A percentile compares a stretch with the other conserved stretches of the same genome.
Evolutionary conservation across 2,329 filamentous ascomycete genomes (phyloP).

Genomic region (Ascochyta pisi): DNA sequence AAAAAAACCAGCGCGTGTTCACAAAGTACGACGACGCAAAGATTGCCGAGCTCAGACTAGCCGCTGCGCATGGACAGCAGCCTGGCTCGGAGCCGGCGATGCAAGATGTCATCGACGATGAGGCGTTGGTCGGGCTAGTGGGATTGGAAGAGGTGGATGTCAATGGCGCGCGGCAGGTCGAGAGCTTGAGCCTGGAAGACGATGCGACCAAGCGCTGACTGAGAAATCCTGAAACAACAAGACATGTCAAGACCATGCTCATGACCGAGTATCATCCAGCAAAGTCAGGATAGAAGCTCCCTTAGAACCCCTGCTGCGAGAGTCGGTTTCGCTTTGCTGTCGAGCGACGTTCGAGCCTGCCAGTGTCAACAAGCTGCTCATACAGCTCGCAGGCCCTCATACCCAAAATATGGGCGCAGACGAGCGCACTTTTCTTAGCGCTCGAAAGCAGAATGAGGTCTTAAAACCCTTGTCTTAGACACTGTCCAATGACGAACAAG

Average conservation of each 20-base stretch:
- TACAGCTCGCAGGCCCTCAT: too few relatives aligned
- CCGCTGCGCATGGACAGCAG: slow-evolving; percentile 34
- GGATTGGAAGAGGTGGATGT: slow-evolving; percentile 27
- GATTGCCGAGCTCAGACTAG: slow-evolving; percentile 31
- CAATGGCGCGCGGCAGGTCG: slow-evolving; percentile 21
- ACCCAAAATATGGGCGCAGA: too few relatives aligned
- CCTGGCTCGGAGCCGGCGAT: slow-evolving; percentile 34
- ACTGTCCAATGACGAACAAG: too few relatives aligned
- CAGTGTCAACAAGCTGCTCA: too few relatives aligned
- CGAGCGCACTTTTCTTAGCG: too few relatives aligned
- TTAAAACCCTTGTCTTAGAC: too few relatives aligned
- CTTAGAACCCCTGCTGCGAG: too few relatives aligned
- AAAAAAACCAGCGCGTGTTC: slow-evolving; percentile 44
- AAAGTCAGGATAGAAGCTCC: too few relatives aligned
- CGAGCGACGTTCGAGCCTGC: too few relatives aligned
- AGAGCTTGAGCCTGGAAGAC: slow-evolving; percentile 33
- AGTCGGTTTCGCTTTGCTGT: too few relatives aligned
- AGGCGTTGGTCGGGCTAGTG: slow-evolving; percentile 40
- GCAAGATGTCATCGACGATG: slow-evolving; percentile 42
- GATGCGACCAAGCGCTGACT: slow-evolving; percentile 7
- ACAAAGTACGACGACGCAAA: slow-evolving; percentile 36
- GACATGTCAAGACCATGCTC: background rate
- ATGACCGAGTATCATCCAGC: too few relatives aligned
- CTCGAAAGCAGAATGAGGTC: too few relatives aligned
- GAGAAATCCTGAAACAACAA: slow-evolving; percentile 2